A percentile compares a stretch with the other conserved stretches of the same genome.
phyloP scores from a whole-genome alignment of 2,329 filamentous ascomycete genomes.

The Neopestalotiopsis rosae region DNA sequence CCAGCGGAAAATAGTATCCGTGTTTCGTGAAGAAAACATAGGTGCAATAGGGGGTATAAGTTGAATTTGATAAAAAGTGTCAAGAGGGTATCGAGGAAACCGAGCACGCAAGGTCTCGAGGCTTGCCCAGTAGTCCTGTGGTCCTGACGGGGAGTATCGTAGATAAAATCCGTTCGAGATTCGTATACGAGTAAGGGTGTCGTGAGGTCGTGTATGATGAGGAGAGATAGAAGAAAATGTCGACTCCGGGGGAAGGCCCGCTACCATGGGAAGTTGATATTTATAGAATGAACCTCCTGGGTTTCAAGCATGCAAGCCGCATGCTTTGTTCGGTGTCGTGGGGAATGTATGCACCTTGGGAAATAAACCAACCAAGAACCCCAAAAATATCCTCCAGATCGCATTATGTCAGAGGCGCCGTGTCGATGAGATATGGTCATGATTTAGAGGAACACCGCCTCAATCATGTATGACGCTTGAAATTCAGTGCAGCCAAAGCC shows the following conservation, averaged over 20 bases:
- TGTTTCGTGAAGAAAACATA: conserved; percentile 9
- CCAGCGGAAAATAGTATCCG: conserved; percentile 18
- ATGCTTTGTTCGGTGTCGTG: conserved; percentile 27
- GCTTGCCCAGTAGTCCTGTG: conserved; percentile 31
- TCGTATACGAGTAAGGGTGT: conserved; percentile 7
- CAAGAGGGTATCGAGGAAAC: conserved; percentile 22
- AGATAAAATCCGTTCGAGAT: conserved; percentile 21
- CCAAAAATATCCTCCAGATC: conserved; percentile 27
- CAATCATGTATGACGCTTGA: conserved; percentile 29
- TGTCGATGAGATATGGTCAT: conserved; percentile 29
- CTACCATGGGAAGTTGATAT: conserved; percentile 26
- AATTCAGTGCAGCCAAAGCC: conserved; percentile 31
- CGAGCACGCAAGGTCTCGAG: conserved; percentile 32
- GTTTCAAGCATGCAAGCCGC: conserved; percentile 26
- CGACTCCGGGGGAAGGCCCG: conserved; percentile 27
- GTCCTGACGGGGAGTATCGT: conserved; percentile 22
- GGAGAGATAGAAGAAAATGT: conserved; percentile 28
- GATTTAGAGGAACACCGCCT: conserved; percentile 34
- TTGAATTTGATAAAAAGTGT: conserved; percentile 19
- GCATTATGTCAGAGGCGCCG: conserved; percentile 31
- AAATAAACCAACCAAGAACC: conserved; percentile 13
- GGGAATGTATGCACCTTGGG: conserved; percentile 12
- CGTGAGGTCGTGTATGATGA: conserved; percentile 29
- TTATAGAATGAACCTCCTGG: conserved; percentile 26
- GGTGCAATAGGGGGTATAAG: conserved; percentile 22